Evolutionary conservation across 2,329 filamentous ascomycete species (phyloP).

Genomic region (Pseudocercospora pini-densiflorae): DNA sequence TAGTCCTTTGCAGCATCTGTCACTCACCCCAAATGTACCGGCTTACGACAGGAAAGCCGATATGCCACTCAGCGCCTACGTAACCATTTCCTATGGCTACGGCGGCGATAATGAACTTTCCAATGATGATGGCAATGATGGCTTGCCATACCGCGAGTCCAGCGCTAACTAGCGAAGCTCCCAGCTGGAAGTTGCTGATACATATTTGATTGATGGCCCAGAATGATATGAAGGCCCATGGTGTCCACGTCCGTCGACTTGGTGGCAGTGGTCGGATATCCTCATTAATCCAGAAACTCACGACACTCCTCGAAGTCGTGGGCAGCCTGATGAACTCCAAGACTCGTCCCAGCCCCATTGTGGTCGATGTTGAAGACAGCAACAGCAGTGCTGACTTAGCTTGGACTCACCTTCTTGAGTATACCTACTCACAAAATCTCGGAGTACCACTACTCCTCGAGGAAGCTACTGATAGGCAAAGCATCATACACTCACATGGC

Average conservation of each 20-base stretch:
- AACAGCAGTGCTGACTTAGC: neutral
- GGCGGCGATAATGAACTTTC: constrained; percentile 57
- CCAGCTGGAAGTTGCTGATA: constrained; percentile 44
- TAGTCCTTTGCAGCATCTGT: constrained; percentile 34
- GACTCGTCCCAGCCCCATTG: constrained; percentile 13
- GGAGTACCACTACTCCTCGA: neutral
- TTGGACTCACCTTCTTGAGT: neutral
- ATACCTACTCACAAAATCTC: neutral
- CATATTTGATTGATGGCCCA: constrained; percentile 48
- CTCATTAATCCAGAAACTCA: constrained; percentile 46
- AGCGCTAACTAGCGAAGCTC: constrained; percentile 43
- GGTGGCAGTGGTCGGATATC: constrained; percentile 49
- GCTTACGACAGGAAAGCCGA: constrained; percentile 60
- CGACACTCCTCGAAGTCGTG: constrained; percentile 31
- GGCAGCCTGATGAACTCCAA: constrained; percentile 31
- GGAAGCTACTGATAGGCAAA: constrained; percentile 1
- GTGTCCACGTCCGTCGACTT: constrained; percentile 44
- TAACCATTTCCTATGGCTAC: constrained; percentile 62
- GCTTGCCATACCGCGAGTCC: constrained; percentile 50
- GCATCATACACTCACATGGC: neutral
- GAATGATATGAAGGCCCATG: constrained; percentile 45
- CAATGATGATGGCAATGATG: constrained; percentile 46
- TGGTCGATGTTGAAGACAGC: neutral
- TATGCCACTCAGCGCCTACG: constrained; percentile 53
- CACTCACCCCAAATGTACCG: constrained; percentile 60